Conservation (phyloP, 2,329 filamentous ascomycete species). For the Alternaria sp. region DNA sequence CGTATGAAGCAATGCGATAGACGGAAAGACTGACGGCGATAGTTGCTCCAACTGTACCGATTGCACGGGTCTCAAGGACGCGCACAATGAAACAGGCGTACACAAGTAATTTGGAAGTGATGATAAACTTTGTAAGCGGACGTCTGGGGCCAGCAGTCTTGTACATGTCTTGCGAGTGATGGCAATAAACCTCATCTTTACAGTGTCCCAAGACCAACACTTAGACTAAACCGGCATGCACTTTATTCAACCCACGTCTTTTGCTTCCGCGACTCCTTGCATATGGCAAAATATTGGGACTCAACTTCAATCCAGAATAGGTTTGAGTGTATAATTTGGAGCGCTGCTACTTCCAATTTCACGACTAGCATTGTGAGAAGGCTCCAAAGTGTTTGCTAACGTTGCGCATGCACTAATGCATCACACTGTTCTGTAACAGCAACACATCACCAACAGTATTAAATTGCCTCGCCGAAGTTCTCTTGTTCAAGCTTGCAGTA, state of each 20-base stretch:
- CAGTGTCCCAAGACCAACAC: neutral
- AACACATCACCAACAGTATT: neutral
- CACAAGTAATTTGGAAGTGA: neutral
- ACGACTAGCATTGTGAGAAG: neutral
- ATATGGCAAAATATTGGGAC: neutral
- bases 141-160: neutral
- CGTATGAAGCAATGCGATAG: neutral
- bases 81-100: constrained; percentile 7
- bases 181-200: neutral
- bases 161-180: neutral
- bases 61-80: constrained; percentile 11
- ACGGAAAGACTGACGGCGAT: neutral
- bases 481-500: neutral
- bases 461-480: neutral
- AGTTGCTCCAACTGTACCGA: constrained; percentile 13
- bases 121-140: neutral
- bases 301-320: neutral
- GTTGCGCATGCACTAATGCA: neutral
- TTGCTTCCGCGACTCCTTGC: neutral
- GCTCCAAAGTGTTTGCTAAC: neutral
- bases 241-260: no score
- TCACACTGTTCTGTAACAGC: neutral
- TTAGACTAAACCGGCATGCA: neutral
- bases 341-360: neutral
- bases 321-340: neutral